Evolutionary conservation across 176 grass and related monocot species (phyloP), one percentile per base, ranked within the genome.

Genomic region (Phragmites australis): DNA sequence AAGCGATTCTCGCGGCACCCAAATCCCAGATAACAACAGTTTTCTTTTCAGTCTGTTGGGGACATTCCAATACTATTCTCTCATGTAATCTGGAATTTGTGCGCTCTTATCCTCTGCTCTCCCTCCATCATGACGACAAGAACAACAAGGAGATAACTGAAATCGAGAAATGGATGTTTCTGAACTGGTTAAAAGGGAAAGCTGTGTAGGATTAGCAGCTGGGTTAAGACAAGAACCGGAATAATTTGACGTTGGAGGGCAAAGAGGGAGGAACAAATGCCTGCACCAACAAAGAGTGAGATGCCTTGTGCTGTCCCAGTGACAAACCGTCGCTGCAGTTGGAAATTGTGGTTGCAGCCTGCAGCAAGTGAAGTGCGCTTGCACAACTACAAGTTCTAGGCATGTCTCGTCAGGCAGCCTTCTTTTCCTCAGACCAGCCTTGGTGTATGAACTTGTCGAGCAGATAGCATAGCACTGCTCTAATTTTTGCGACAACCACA

Each of bases 41-140:
- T 9, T 34, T 63, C n/a, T 70, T 81, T 14, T 1, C 63, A 44
- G 15, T 6, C 63, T 48, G 66, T 30, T 84, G 26, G 43, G 12
- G 31, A 76, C 87, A 63, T 47, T 75, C 79, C 75, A 50, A 50
- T 68, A 43, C 50, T 32, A 59, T 40, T 54, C 61, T 25, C 13
- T 12, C 61, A 0, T 0, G 44, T 68, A 85, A 76, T 37, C 1
- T 9, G 46, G 87, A 89, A 85, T 75, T 81, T 89, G 65, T 81
- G 82, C 71, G 77, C 29, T 48, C 64, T 89, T 81, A 89, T 89
- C 87, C 71, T 31, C 17, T 43, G 23, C 67, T 44, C 11, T 0
- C 42, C 11, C 12, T 55, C 52, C 64, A 40, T 10, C 16, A 68
- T 27, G 2, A 81, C 69, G 60, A 47, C 9, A 84, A 14, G 17